Evolutionary conservation across 441 rosid genomes (phyloP).

Genomic region (Bocquillonia castaneifolia): DNA sequence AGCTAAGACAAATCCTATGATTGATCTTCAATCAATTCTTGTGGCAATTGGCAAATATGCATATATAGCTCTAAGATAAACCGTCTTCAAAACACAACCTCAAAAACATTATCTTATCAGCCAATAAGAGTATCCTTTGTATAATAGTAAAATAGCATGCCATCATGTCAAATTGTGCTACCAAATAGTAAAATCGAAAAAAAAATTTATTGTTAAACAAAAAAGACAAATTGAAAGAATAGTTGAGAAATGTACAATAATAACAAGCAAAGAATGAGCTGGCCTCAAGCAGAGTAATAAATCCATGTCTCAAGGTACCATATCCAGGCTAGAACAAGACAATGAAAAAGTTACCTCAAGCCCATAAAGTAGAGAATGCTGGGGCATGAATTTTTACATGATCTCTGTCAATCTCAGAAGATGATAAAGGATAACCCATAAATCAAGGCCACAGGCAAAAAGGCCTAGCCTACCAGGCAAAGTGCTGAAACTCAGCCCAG

Average conservation of each 20-base stretch:
- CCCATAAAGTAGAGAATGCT: background rate
- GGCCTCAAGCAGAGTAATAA: constrained; percentile 5
- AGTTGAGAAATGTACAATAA: background rate
- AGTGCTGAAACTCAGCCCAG: constrained; percentile 3
- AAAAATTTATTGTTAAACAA: background rate
- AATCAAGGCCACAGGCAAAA: too few species aligned
- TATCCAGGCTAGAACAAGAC: background rate
- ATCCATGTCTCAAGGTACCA: background rate
- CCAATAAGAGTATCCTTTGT: background rate
- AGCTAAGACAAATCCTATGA: background rate
- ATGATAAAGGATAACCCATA: background rate
- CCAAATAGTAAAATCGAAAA: background rate
- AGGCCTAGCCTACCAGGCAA: too few species aligned
- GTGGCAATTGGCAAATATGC: constrained; percentile 1
- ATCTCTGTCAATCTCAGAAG: background rate
- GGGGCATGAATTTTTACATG: background rate
- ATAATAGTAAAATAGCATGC: background rate
- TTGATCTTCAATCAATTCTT: constrained; percentile 3
- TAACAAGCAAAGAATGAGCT: constrained; percentile 9
- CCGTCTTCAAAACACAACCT: constrained; percentile 33
- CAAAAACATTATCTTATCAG: constrained; percentile 31
- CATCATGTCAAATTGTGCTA: background rate
- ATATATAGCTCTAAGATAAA: background rate
- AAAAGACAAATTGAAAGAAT: background rate
- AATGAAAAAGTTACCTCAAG: background rate